Evolutionary conservation across 805 yeast species (phyloP).

Genomic region (Lipomyces oligophaga): DNA sequence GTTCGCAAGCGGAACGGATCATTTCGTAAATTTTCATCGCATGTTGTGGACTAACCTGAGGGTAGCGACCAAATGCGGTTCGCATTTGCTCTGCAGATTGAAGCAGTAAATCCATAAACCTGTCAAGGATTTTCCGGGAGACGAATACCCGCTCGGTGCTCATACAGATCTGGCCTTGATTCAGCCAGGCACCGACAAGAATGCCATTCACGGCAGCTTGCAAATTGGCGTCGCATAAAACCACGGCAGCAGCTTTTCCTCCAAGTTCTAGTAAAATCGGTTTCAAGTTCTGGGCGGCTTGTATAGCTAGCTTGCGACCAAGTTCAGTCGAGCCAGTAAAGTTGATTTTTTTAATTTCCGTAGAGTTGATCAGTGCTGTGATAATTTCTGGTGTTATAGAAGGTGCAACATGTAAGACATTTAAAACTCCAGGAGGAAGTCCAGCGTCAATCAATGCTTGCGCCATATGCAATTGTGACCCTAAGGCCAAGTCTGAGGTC

Average conservation of each 20-base stretch:
- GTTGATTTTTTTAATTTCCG: constrained; percentile 70
- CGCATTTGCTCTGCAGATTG: constrained; percentile 48
- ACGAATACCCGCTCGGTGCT: constrained; percentile 87
- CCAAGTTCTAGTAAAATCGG: constrained; percentile 82
- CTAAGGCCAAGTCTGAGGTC: constrained; percentile 76
- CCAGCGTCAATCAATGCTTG: constrained; percentile 68
- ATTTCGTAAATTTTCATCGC: constrained; percentile 47
- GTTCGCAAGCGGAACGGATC: constrained; percentile 47
- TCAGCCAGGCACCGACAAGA: constrained; percentile 74
- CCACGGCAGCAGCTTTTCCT: constrained; percentile 80
- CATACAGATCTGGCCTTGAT: constrained; percentile 91
- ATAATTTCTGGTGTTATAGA: constrained; percentile 51
- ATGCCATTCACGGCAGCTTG: constrained; percentile 62
- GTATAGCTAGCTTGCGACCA: constrained; percentile 67
- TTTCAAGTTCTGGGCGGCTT: constrained; percentile 67
- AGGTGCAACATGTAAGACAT: constrained; percentile 45
- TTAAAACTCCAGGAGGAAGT: constrained; percentile 75
- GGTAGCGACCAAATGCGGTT: constrained; percentile 76
- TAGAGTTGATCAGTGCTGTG: constrained; percentile 68
- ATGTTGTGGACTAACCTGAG: constrained; percentile 52
- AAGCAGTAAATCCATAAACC: constrained; percentile 55
- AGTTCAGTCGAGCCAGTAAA: constrained; percentile 84
- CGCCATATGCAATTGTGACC: constrained; percentile 66
- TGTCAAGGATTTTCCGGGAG: constrained; percentile 67
- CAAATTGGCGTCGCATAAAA: constrained; percentile 68